Percentiles rank a stretch among this genome's conserved stretches.
Conservation (phyloP, 2,329 filamentous ascomycete species). For the Albophoma yamanashiensis region DNA sequence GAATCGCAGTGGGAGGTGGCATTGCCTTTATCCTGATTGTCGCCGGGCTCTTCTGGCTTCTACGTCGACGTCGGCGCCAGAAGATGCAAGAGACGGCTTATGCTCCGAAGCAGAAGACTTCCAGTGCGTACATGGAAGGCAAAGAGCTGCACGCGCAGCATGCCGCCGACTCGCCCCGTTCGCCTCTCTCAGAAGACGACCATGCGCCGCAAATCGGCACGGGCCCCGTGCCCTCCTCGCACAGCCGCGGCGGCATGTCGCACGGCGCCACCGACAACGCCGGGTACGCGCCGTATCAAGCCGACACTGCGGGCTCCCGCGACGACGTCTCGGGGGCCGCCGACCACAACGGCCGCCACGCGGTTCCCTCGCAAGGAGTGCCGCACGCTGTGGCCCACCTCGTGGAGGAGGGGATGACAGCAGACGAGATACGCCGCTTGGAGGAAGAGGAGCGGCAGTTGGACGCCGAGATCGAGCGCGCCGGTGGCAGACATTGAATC, state of each 20-base stretch:
- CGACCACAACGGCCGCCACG: neutral
- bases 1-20: constrained; percentile 33
- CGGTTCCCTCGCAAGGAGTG: constrained; percentile 18
- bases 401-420: constrained; percentile 51
- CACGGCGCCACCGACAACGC: neutral
- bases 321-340: neutral
- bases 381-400: constrained; percentile 35
- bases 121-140: constrained; percentile 31
- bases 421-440: constrained; percentile 41
- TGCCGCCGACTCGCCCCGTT: constrained; percentile 27
- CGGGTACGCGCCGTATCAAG: neutral
- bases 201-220: constrained; percentile 3
- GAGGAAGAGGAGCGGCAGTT: constrained; percentile 48
- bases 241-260: neutral
- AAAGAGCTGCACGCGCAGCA: constrained; percentile 31
- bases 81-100: constrained; percentile 10
- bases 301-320: neutral
- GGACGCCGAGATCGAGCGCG: constrained; percentile 44
- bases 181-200: constrained; percentile 33
- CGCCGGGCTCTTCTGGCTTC: constrained; percentile 28
- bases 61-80: constrained; percentile 29
- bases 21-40: constrained; percentile 27
- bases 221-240: neutral
- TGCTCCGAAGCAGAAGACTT: constrained; percentile 13
- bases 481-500: constrained; percentile 17